Evolutionary conservation across 176 grass and related monocot species (phyloP), one percentile per base, ranked within the genome.

Genomic region (Guadua angustifolia): DNA sequence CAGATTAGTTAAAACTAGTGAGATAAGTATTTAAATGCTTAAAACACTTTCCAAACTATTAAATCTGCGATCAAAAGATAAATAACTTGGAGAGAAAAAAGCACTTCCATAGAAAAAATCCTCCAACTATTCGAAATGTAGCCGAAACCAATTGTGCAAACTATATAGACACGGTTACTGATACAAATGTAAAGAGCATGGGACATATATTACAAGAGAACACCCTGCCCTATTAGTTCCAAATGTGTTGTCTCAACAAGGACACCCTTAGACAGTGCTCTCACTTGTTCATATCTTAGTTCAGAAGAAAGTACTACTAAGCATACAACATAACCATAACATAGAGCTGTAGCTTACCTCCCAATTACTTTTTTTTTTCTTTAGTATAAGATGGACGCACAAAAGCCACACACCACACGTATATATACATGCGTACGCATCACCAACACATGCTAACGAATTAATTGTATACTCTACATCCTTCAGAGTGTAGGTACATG

Each of bases 281-380:
- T 38, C 25, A 55, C 26, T 74, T 47, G 15, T 78, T 17, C 5
- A 19, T 46, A 66, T 47, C 22, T 65, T 35, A 29, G 21, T 67
- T 73, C 75, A 79, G 39, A 73, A 74, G 49, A 58, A 88, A 67
- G 58, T 26, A 74, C 47, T 26, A 74, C 67, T 58, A 60, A 60
- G 22, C 36, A 25, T 47, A 66, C 39, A 78, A 22, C 26, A 79
- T 67, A 67, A 84, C 69, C 76, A 75, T 83, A 47, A 25, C 33
- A 60, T 3, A 69, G n/a, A 61, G 32, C 61, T 80, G 69, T 26
- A 69, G 40, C 69, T 50, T 69, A 89, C 82, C 52, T 85, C 77
- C 77, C 82, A 85, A 84, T 1, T 1, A 29, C 0, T 1, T 29
- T 29, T 29, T 29, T 29, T 29, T 29, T 29, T 29, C 1, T 29